phyloP scores from a whole-genome alignment of 345 rosid species.

The Gossypium stocksii region DNA sequence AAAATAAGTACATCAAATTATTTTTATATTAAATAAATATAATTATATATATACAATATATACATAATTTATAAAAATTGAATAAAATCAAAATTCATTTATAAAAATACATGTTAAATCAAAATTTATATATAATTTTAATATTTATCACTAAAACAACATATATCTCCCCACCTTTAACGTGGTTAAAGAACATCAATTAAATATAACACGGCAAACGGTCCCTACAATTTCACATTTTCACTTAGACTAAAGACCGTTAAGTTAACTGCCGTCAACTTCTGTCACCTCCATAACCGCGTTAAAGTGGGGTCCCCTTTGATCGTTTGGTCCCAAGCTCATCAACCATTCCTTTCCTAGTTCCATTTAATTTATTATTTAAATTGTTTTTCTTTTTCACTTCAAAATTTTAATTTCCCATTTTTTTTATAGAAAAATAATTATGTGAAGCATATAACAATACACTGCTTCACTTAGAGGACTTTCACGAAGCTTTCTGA shows the following conservation, averaged over 20 bases:
- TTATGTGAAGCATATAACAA: neutral
- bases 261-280: conserved; percentile 23
- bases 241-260: conserved; percentile 17
- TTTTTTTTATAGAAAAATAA: neutral
- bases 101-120: no score
- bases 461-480: neutral
- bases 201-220: neutral
- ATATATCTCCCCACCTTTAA: neutral
- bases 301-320: conserved; percentile 48
- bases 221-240: neutral
- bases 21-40: no score
- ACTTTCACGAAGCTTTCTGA: conserved; percentile 23
- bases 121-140: no score
- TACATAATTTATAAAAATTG: no score
- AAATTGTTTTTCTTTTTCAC: neutral
- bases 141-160: no score
- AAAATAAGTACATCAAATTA: no score
- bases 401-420: neutral
- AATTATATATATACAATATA: no score
- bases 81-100: no score
- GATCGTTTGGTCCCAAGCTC: conserved; percentile 27
- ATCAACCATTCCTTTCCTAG: conserved; percentile 19
- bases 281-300: conserved; percentile 39
- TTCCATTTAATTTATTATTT: neutral
- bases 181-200: neutral